Evolutionary conservation across 176 grass and related monocot genomes (phyloP).

Genomic region (Carex littledalei): DNA sequence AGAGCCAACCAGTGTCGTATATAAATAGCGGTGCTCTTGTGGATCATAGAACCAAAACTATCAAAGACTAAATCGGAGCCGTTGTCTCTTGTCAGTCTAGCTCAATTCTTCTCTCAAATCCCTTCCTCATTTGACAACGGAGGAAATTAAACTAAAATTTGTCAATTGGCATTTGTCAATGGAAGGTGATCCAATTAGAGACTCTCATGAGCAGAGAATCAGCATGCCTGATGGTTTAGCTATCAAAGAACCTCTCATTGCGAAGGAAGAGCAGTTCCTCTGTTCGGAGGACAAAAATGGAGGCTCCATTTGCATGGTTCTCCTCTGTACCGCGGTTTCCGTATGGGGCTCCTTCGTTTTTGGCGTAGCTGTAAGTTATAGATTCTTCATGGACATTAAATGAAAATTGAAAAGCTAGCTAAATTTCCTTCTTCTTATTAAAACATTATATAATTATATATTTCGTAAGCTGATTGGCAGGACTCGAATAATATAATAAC

Average conservation of each 20-base stretch:
- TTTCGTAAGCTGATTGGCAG: no score
- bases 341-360: conserved; percentile 50
- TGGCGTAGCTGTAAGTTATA: conserved; percentile 40
- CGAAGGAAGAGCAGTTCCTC: neutral
- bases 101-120: neutral
- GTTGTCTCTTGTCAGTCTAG: neutral
- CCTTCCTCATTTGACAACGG: neutral
- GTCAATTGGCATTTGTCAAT: neutral
- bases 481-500: no score
- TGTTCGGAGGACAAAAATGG: neutral
- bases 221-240: neutral
- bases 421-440: no score
- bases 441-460: no score
- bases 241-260: conserved; percentile 15
- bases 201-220: neutral
- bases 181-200: neutral
- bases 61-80: neutral
- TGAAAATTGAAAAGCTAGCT: no score
- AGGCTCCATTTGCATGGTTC: conserved; percentile 40
- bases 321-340: conserved; percentile 41
- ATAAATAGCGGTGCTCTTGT: neutral
- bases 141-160: neutral
- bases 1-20: neutral
- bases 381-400: no score
- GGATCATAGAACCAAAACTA: neutral